phyloP scores from a whole-genome alignment of 1,284 basidiomycete species.

The Tylopilus orsonianus region DNA sequence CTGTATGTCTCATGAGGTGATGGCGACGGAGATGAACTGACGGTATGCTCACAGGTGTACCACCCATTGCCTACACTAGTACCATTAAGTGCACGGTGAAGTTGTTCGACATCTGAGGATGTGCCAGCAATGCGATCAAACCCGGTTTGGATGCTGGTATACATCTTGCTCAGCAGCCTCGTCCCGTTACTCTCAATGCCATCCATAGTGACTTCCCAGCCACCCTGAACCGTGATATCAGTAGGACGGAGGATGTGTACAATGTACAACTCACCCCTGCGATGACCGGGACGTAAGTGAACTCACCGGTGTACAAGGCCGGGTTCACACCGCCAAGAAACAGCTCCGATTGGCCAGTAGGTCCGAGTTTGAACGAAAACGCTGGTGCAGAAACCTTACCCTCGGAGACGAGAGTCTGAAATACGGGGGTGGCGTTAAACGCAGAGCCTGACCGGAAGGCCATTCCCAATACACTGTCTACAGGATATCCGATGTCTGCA shows the following conservation, averaged over 20 bases:
- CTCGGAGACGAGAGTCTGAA: constrained; percentile 22
- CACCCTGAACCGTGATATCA: background rate
- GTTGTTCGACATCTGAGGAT: background rate
- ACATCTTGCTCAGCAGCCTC: background rate
- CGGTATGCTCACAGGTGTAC: no score
- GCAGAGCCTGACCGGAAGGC: constrained; percentile 15
- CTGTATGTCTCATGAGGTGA: no score
- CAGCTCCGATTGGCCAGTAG: constrained; percentile 37
- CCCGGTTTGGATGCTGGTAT: background rate
- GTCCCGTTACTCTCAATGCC: background rate
- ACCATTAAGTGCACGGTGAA: background rate
- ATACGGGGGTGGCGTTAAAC: constrained; percentile 10
- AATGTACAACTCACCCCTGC: background rate
- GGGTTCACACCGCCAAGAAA: constrained; percentile 39
- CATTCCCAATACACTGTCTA: constrained; percentile 24
- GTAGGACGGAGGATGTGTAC: background rate
- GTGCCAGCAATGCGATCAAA: background rate
- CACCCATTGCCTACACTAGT: background rate
- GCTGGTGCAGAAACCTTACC: constrained; percentile 22
- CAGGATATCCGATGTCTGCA: background rate
- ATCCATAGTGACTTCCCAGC: background rate
- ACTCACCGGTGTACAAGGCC: constrained; percentile 16
- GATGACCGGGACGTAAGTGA: constrained; percentile 13
- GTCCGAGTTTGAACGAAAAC: constrained; percentile 42
- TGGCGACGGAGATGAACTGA: no score